Conservation (phyloP, 139 green algal genomes). For the Closterium sp. region DNA sequence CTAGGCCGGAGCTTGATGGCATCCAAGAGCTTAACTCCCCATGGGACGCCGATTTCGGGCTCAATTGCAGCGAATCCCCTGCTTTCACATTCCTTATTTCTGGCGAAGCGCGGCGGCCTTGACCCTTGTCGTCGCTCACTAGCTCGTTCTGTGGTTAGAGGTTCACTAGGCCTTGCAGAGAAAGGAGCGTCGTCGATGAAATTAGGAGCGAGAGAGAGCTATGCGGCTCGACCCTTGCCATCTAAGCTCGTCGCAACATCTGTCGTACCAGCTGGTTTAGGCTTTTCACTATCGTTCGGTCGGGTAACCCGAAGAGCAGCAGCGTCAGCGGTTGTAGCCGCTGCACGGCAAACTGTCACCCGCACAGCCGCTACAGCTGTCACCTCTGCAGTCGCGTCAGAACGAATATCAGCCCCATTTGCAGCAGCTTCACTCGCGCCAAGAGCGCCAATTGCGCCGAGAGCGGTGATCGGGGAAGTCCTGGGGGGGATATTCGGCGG, state of each 20-base stretch:
- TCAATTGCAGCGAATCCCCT: background rate
- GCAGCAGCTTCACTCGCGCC: background rate
- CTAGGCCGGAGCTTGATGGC: background rate
- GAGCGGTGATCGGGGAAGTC: conserved; percentile 15
- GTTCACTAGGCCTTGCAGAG: background rate
- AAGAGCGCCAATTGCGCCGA: background rate
- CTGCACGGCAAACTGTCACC: background rate
- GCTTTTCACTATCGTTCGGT: background rate
- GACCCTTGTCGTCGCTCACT: background rate
- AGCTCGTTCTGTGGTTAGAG: background rate
- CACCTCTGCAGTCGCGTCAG: background rate
- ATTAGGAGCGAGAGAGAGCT: background rate
- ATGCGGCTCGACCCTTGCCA: background rate
- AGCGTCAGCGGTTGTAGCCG: background rate
- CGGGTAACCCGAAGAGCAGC: background rate
- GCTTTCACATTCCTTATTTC: background rate
- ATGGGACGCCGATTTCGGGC: background rate
- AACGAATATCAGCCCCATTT: background rate
- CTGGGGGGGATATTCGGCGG: conserved; percentile 42
- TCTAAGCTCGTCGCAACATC: background rate
- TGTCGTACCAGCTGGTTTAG: background rate
- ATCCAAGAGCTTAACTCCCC: background rate
- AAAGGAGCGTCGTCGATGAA: too few species aligned
- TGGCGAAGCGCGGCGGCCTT: background rate
- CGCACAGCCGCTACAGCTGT: too few species aligned